Evolutionary conservation across 495 filamentous ascomycete species (phyloP).

Genomic region (Xylaria sp.): DNA sequence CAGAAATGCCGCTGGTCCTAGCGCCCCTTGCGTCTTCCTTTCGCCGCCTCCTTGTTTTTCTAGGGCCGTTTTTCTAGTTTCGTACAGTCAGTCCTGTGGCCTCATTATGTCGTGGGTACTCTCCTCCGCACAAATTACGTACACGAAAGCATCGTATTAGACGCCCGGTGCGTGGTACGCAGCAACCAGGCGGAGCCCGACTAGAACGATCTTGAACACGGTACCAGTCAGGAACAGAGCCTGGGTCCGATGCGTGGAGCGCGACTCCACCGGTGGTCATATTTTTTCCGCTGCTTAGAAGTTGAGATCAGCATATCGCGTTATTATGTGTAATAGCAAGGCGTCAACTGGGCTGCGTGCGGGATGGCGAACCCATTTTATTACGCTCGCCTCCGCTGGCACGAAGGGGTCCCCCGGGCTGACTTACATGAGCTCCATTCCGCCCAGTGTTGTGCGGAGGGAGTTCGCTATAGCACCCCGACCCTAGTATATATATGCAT

Average conservation of each 20-base stretch:
- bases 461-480: not conserved
- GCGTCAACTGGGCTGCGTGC: not conserved
- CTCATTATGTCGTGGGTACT: constrained; percentile 22
- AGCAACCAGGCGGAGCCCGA: constrained; percentile 5
- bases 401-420: not conserved
- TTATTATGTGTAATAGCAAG: constrained; percentile 26
- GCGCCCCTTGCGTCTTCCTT: not conserved
- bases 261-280: constrained; percentile 20
- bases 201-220: not conserved
- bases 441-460: not conserved
- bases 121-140: constrained; percentile 21
- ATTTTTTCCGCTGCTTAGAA: constrained; percentile 4
- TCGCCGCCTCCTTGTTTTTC: constrained; percentile 22
- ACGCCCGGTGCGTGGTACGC: not conserved
- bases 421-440: constrained; percentile 3
- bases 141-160: constrained; percentile 13
- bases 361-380: constrained; percentile 10
- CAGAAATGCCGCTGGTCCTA: not conserved
- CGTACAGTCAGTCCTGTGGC: not conserved
- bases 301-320: constrained; percentile 19
- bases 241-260: constrained; percentile 13
- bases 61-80: constrained; percentile 11
- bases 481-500: constrained; percentile 3
- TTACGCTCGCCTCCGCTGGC: constrained; percentile 10
- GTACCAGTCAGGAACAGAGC: not conserved